A percentile compares a stretch with the other conserved stretches of the same genome.
phyloP scores from a whole-genome alignment of 768 basidiomycete species.

The Leccinum truebloodii region DNA sequence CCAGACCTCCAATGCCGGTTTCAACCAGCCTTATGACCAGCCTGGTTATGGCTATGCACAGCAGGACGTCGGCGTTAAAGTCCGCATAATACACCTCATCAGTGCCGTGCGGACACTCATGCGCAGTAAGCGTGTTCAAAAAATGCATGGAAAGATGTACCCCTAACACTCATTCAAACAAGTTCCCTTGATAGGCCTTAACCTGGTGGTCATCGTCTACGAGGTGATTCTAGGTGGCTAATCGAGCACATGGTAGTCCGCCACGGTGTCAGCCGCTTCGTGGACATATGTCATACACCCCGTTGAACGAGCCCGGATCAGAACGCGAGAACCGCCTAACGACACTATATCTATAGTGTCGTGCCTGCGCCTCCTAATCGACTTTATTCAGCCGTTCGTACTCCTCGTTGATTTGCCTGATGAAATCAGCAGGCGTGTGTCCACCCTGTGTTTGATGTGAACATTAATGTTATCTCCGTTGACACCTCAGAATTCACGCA shows the following conservation, averaged over 20 bases:
- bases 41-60: constrained; percentile 54
- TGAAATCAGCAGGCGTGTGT: constrained; percentile 73
- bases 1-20: constrained; percentile 55
- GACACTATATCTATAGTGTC: constrained; percentile 9
- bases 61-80: constrained; percentile 73
- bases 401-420: constrained; percentile 72
- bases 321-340: constrained; percentile 7
- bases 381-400: constrained; percentile 61
- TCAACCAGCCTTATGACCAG: constrained; percentile 70
- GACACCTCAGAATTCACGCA: constrained; percentile 36
- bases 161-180: constrained; percentile 22
- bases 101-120: constrained; percentile 94
- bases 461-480: constrained; percentile 24
- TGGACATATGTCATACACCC: constrained; percentile 11
- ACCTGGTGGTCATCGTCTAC: constrained; percentile 85
- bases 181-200: constrained; percentile 93
- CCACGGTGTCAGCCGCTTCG: constrained; percentile 11
- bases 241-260: constrained; percentile 23
- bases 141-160: constrained; percentile 12
- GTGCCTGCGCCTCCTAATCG: constrained; percentile 23
- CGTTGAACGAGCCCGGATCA: constrained; percentile 8
- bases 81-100: constrained; percentile 87
- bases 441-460: constrained; percentile 55
- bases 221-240: constrained; percentile 70
- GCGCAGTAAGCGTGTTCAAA: constrained; percentile 73